phyloP scores from a whole-genome alignment of 2,329 filamentous ascomycete species.

The Microsporum ferrugineum region DNA sequence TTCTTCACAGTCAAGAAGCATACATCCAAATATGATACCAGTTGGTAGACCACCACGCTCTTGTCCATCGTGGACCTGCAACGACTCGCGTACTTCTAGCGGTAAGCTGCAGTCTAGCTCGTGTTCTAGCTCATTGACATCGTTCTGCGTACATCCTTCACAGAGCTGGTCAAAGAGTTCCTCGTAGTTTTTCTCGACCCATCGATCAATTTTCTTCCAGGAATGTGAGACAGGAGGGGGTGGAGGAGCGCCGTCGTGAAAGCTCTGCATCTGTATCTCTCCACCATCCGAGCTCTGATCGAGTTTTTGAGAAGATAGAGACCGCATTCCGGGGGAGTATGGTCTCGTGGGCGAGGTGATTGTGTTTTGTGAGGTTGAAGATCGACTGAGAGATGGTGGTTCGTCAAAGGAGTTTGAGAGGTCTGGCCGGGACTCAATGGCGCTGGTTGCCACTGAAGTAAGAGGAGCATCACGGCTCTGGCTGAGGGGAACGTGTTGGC shows the following conservation, averaged over 20 bases:
- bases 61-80: slow-evolving; percentile 89
- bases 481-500: slow-evolving; percentile 77
- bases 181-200: slow-evolving; percentile 89
- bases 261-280: slow-evolving; percentile 94
- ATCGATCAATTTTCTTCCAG: slow-evolving; percentile 86
- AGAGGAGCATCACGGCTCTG: slow-evolving; percentile 71
- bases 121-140: slow-evolving; percentile 93
- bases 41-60: slow-evolving; percentile 85
- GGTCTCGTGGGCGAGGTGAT: slow-evolving; percentile 53
- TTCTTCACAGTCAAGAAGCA: slow-evolving; percentile 96
- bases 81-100: slow-evolving; percentile 82
- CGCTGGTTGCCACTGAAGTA: slow-evolving; percentile 74
- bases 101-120: slow-evolving; percentile 89
- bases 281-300: slow-evolving; percentile 52
- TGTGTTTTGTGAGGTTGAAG: slow-evolving; percentile 43
- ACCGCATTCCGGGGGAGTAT: slow-evolving; percentile 84
- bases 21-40: slow-evolving; percentile 82
- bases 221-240: slow-evolving; percentile 79
- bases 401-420: slow-evolving; percentile 68
- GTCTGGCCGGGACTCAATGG: slow-evolving; percentile 77
- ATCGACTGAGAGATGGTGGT: slow-evolving; percentile 42
- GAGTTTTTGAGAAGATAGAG: slow-evolving; percentile 55
- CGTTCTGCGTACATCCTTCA: slow-evolving; percentile 84
- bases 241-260: slow-evolving; percentile 81
- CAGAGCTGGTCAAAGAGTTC: slow-evolving; percentile 89